phyloP scores from a whole-genome alignment of 495 filamentous ascomycete genomes.

The Hypoxylon perforatum region DNA sequence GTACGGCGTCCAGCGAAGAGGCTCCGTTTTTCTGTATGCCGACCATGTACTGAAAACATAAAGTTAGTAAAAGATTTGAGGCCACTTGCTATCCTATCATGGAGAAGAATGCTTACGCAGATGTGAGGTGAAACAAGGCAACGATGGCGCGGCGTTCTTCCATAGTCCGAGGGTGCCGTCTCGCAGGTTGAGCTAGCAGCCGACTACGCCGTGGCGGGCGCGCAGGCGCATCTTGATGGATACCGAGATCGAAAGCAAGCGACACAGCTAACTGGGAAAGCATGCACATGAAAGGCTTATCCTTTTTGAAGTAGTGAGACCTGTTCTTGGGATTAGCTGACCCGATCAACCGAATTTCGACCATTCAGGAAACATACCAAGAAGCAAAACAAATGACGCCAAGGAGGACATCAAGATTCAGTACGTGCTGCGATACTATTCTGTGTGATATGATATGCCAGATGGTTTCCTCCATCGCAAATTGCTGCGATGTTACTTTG shows the following conservation, averaged over 20 bases:
- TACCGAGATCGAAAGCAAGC: slow-evolving; percentile 32
- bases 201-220: slow-evolving; percentile 19
- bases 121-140: slow-evolving; percentile 52
- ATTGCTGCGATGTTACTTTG: slow-evolving; percentile 26
- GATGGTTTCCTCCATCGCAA: slow-evolving; percentile 24
- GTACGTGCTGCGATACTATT: slow-evolving; percentile 30
- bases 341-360: background rate
- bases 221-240: slow-evolving; percentile 27
- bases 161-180: slow-evolving; percentile 25
- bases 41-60: slow-evolving; percentile 25
- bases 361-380: slow-evolving; percentile 21
- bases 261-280: slow-evolving; percentile 34
- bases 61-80: background rate
- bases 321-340: slow-evolving; percentile 11
- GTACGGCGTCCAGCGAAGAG: slow-evolving; percentile 62
- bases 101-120: slow-evolving; percentile 45
- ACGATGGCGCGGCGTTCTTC: slow-evolving; percentile 37
- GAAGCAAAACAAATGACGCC: slow-evolving; percentile 32
- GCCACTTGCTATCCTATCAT: background rate
- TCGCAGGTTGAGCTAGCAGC: slow-evolving; percentile 7
- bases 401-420: slow-evolving; percentile 37
- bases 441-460: slow-evolving; percentile 37
- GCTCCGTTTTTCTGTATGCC: slow-evolving; percentile 54
- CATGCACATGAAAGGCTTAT: slow-evolving; percentile 37
- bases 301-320: slow-evolving; percentile 40